Base-by-base conservation (phyloP, 352 stramenopile species). In the Phytophthora brassicae region DNA sequence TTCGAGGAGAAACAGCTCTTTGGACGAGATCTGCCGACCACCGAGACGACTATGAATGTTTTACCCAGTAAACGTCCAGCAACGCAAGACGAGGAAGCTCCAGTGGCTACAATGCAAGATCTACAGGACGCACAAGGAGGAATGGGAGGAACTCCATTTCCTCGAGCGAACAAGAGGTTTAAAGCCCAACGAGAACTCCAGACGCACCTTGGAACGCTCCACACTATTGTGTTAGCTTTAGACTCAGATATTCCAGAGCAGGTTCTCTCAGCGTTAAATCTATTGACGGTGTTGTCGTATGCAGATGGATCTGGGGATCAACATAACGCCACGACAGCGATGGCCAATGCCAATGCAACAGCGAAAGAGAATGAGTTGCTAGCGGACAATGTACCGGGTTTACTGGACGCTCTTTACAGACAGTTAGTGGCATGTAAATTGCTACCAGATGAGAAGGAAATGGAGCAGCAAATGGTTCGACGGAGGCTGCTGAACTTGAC, bases 1-100 rank as follows among this genome's bases (percentile, higher is more conserved):
- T 94, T 94, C 58, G 85, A 94, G 48, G 72, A 84, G 60, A 90
- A 92, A 55, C 82, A 94, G 66, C 66, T 94, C 20, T 89, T 88
- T 52, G 82, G 82, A 23, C 70, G 79, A 42, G 82, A 92, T 47
- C 23, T 88, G 4, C 61, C 78, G 6, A 42, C 28, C 1, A 63
- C 39, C 3, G 52, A 64, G 23, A 47, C 58, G 14, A 59, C 68
- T 1, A 70, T 65, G 39, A 46, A 31, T 7, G 64, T 57, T 1
- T 35, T 72, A 35, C 57, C 62, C 12, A 67, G 39, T 44, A 87
- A 86, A 56, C 66, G 72, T 12, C 47, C 43, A 16, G 50, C 41
- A 16, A 39, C 20, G 2, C 45, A 65, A 12, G 64, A 71, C 16
- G 64, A 66, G 0, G 42, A 60, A 3, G 81, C 84, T 33, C 70